Evolutionary conservation across 352 stramenopile species (phyloP), one percentile per base, ranked within the genome.

Genomic region (Halophytophthora polymorphica): DNA sequence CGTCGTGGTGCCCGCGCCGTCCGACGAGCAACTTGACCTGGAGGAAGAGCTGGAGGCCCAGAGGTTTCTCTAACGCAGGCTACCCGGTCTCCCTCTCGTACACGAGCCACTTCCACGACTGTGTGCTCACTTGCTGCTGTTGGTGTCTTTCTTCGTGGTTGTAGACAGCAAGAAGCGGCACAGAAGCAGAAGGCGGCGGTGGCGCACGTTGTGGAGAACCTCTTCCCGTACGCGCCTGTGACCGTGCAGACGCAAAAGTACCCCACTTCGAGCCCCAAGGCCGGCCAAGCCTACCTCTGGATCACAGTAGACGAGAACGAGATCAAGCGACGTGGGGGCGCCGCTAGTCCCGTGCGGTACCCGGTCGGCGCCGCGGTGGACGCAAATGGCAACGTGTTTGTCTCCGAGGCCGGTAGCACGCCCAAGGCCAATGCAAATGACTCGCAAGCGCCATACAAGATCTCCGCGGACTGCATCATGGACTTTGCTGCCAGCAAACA

Each of bases 171-270:
- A 39, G 76, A 82, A 25, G 52, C 57, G 4, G 71, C 64, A 2
- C 49, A 70, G 39, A 70, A 74, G 18, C 78, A 90, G 50, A 74
- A 73, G 35, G 51, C 55, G 3, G 78, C 76, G 2, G 76, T 90
- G 45, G 58, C 56, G 0, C 81, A 92, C 34, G 75, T 86, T 5
- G 82, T 92, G 6, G 78, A 85, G 45, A 88, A 92, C 45, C 64
- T 92, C 19, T 92, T 87, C 33, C 70, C 82, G 18, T 92, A 90
- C 50, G 79, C 77, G 15, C 82, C 82, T 3, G 82, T 92, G 45
- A 61, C 61, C n/a, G 77, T 90, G 25, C 67, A 90, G 59, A 77
- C 77, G 25, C 77, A 92, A 60, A 77, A 76, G 61, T 87, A 87
- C 44, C 76, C 74, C n/a, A 47, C 56, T 6, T 54, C 42, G 0